These are phyloP conservation scores for Metschnikowia continentalis DNA, from an alignment of 805 yeast genomes.

Conservation along the genomic window DNA sequence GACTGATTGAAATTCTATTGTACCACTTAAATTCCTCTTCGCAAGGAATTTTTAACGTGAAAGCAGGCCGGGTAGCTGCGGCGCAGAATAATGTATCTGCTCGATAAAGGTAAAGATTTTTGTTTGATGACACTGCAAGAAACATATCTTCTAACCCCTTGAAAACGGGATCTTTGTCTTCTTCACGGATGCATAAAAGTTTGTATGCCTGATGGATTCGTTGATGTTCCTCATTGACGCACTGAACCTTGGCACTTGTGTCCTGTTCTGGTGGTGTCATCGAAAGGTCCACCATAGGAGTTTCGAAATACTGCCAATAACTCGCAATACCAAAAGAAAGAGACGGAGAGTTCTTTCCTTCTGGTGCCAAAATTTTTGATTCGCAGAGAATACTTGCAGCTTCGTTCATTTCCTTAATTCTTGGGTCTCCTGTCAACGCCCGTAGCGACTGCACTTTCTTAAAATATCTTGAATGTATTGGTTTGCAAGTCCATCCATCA, in stretches of 20 bases:
- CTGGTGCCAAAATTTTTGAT: conserved; percentile 30
- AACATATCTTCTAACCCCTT: not conserved
- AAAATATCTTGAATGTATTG: conserved; percentile 39
- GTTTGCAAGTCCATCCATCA: conserved; percentile 52
- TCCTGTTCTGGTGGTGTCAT: not conserved
- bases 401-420: conserved; percentile 28
- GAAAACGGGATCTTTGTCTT: not conserved
- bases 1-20: conserved; percentile 34
- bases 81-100: conserved; percentile 13
- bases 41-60: conserved; percentile 4
- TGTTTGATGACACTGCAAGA: conserved; percentile 14
- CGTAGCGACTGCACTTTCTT: conserved; percentile 44
- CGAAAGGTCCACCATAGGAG: conserved; percentile 18
- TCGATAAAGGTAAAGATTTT: conserved; percentile 10
- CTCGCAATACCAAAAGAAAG: conserved; percentile 28
- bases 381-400: conserved; percentile 32
- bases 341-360: conserved; percentile 14
- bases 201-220: conserved; percentile 23
- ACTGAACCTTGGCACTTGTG: conserved; percentile 17
- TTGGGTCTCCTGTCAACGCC: conserved; percentile 47
- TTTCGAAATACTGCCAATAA: conserved; percentile 32
- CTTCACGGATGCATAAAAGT: not conserved
- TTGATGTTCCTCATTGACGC: conserved; percentile 33
- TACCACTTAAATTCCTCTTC: conserved; percentile 27
- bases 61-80: conserved; percentile 12